Base-by-base conservation (phyloP, 345 rosid species). In the Nasturtium officinale region DNA sequence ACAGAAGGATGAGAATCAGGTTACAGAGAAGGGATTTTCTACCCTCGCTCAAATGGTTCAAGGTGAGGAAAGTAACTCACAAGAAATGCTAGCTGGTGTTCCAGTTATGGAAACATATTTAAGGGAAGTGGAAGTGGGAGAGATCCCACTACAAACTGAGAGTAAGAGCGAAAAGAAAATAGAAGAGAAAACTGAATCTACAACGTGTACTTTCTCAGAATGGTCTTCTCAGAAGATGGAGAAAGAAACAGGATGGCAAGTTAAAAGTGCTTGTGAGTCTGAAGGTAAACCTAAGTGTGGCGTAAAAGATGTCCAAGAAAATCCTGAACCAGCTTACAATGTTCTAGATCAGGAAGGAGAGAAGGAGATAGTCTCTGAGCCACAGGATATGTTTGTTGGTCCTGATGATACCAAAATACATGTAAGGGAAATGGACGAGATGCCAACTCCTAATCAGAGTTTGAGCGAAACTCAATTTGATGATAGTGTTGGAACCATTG, bases 271-370 rank as follows among this genome's bases (percentile, higher is more conserved):
- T 48, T 57, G 76, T 13, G 57, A 71, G 17, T 15, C 62, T 7
- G 66, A 64, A 57, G 67, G 28, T 77, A 75, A 28, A 64, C 65
- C 76, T 54, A 47, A 40, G 28, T 45, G 60, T 64, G 72, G 45
- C 38, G 53, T 35, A 54, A 38, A 35, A 45, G 71, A 63, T 62
- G 23, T 54, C 76, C 62, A 56, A 20, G 67, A 78, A 18, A 52
- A 56, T 48, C 16, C 52, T 57, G 74, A 75, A 73, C 75, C 78
- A 48, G 65, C 65, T 62, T 42, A 50, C 76, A 79, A 25, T 79
- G 42, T 62, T 61, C 65, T 52, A 57, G 72, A 75, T 69, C 80
- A 20, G 67, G 85, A 78, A 76, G 85, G 77, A 71, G 77, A 76
- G 57, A 57, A 50, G 50, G 76, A 65, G 40, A 71, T 57, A 38